Evolutionary conservation across 2,329 filamentous ascomycete genomes (phyloP).

Genomic region (Fusarium bactridioides): DNA sequence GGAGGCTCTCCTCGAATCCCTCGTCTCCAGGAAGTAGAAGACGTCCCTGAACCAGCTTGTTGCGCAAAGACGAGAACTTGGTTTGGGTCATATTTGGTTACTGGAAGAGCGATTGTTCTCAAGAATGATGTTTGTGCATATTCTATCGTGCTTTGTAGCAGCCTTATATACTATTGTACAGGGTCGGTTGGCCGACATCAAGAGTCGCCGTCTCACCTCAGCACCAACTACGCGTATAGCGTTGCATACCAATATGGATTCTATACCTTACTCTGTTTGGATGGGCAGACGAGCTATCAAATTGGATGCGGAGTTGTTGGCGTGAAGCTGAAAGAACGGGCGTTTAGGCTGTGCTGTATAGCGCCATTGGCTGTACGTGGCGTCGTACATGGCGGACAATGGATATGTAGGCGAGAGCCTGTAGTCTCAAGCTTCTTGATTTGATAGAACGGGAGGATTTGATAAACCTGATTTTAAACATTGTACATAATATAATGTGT

Average conservation of each 20-base stretch:
- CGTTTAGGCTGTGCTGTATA: not conserved
- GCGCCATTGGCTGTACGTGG: not conserved
- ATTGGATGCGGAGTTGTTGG: not conserved
- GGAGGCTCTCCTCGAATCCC: slow-evolving; percentile 46
- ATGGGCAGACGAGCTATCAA: not conserved
- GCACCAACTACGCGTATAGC: not conserved
- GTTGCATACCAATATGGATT: not conserved
- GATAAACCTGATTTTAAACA: not conserved
- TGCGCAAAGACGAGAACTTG: slow-evolving; percentile 30
- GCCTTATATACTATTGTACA: slow-evolving; percentile 8
- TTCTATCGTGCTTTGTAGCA: not conserved
- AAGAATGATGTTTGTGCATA: not conserved
- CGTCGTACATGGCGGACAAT: not conserved
- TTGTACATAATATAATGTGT: not conserved
- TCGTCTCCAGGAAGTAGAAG: slow-evolving; percentile 46
- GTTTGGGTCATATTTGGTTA: slow-evolving; percentile 19
- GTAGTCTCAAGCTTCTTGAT: not conserved
- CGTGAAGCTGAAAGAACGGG: not conserved
- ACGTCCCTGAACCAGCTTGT: slow-evolving; percentile 35
- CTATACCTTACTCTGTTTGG: not conserved
- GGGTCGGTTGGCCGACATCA: not conserved
- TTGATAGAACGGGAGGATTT: not conserved
- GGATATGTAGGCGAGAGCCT: not conserved
- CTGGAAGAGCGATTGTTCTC: not conserved
- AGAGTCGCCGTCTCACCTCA: not conserved